These are phyloP conservation scores for Cyberlindnera suaveolens DNA, from an alignment of 805 yeast species.

Conservation along the genomic window DNA sequence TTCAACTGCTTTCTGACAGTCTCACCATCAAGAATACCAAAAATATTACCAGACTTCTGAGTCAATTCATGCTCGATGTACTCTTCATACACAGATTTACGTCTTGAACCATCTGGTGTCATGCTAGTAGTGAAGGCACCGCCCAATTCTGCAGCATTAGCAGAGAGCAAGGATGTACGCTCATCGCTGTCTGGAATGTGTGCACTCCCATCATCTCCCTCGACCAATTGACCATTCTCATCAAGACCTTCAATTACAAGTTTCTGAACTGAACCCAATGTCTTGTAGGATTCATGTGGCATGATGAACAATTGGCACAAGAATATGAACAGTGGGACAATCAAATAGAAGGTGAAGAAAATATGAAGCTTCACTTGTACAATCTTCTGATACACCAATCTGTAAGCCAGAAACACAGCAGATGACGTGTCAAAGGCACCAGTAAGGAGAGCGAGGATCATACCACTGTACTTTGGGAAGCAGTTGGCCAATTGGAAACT, in stretches of 20 bases:
- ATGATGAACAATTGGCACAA: slow-evolving; percentile 69
- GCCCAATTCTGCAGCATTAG: slow-evolving; percentile 8
- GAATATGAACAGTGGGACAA: slow-evolving; percentile 75
- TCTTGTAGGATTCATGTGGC: slow-evolving; percentile 75
- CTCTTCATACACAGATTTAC: slow-evolving; percentile 60
- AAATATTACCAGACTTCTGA: slow-evolving; percentile 48
- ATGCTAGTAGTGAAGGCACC: slow-evolving; percentile 10
- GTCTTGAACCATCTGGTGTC: slow-evolving; percentile 22
- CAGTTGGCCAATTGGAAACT: slow-evolving; percentile 86
- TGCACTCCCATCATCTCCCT: slow-evolving; percentile 33
- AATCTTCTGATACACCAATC: slow-evolving; percentile 50
- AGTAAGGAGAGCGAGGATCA: slow-evolving; percentile 72
- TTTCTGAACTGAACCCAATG: slow-evolving; percentile 60
- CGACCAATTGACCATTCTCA: slow-evolving; percentile 51
- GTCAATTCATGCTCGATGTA: slow-evolving; percentile 53
- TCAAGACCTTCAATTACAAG: slow-evolving; percentile 69
- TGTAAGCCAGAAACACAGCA: slow-evolving; percentile 75
- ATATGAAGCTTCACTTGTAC: slow-evolving; percentile 35
- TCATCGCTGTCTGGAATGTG: slow-evolving; percentile 41
- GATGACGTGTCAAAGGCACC: slow-evolving; percentile 94
- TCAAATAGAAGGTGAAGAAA: slow-evolving; percentile 62
- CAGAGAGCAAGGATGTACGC: slow-evolving; percentile 25
- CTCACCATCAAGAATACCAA: slow-evolving; percentile 72
- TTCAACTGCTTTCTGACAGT: slow-evolving; percentile 42
- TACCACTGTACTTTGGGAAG: slow-evolving; percentile 78